Evolutionary conservation across 805 yeast species (phyloP).

Genomic region (Candida maesae): DNA sequence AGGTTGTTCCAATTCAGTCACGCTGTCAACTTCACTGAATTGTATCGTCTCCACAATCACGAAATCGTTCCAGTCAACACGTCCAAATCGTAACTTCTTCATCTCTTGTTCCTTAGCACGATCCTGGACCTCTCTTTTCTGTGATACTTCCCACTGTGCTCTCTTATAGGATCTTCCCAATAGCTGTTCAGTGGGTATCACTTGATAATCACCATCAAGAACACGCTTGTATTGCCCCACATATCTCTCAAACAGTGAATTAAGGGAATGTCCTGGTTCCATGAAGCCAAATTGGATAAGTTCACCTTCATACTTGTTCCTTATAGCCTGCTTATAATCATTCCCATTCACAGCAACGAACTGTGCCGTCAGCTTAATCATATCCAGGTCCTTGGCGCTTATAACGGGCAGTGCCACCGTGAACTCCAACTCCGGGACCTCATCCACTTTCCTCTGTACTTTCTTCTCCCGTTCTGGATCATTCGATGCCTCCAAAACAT

Average conservation of each 20-base stretch:
- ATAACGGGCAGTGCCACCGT: constrained; percentile 33
- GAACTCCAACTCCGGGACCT: constrained; percentile 11
- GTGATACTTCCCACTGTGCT: constrained; percentile 47
- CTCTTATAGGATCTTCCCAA: constrained; percentile 47
- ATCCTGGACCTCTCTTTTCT: constrained; percentile 35
- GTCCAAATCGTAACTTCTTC: constrained; percentile 54
- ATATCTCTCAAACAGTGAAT: constrained; percentile 45
- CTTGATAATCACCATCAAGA: constrained; percentile 19
- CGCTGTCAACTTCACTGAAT: constrained; percentile 58
- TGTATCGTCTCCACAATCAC: constrained; percentile 63
- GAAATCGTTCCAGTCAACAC: constrained; percentile 88
- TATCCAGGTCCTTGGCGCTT: constrained; percentile 60
- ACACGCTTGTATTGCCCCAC: constrained; percentile 51
- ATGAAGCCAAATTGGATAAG: constrained; percentile 68
- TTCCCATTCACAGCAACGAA: constrained; percentile 60
- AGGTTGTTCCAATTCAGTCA: constrained; percentile 50
- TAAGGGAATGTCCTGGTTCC: constrained; percentile 53
- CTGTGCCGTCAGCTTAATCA: constrained; percentile 70
- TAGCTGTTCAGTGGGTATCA: constrained; percentile 28
- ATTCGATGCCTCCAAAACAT: constrained; percentile 17
- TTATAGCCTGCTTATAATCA: constrained; percentile 38
- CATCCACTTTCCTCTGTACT: constrained; percentile 2
- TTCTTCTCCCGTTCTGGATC: constrained; percentile 18
- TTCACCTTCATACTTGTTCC: constrained; percentile 31
- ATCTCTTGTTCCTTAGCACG: constrained; percentile 32